Conservation (phyloP, 805 yeast genomes). For the Jamesozyma hellenica region DNA sequence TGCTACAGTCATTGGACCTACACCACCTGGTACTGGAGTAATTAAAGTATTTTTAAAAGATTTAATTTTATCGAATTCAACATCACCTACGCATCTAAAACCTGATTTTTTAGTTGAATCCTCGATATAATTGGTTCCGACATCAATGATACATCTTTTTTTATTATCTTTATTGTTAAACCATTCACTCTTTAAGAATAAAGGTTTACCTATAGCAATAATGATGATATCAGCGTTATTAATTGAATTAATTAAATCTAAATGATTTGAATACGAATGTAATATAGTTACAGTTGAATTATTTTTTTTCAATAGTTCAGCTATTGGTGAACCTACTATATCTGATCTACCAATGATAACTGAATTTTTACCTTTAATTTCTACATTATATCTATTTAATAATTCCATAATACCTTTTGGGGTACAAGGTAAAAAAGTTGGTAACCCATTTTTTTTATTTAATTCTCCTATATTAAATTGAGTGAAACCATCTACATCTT, state of each 20-base stretch:
- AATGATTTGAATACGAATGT: conserved; percentile 62
- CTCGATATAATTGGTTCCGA: conserved; percentile 68
- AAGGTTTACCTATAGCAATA: conserved; percentile 66
- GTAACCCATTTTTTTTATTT: conserved; percentile 74
- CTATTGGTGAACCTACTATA: conserved; percentile 91
- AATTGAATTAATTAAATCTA: conserved; percentile 40
- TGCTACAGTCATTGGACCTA: conserved; percentile 88
- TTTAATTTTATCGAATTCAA: conserved; percentile 47
- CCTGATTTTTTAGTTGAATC: conserved; percentile 63
- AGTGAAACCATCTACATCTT: conserved; percentile 95
- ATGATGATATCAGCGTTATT: conserved; percentile 74
- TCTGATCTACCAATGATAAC: conserved; percentile 93
- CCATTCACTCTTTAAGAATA: conserved; percentile 68
- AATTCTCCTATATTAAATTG: conserved; percentile 83
- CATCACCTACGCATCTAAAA: conserved; percentile 67
- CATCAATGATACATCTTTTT: conserved; percentile 63
- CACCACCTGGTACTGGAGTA: conserved; percentile 91
- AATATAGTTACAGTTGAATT: conserved; percentile 85
- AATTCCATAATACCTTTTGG: conserved; percentile 87
- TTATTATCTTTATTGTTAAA: conserved; percentile 33
- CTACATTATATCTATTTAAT: conserved; percentile 57
- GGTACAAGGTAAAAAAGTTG: conserved; percentile 84
- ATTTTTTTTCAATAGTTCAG: conserved; percentile 64
- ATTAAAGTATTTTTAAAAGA: conserved; percentile 33
- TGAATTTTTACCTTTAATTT: conserved; percentile 68